Evolutionary conservation across 2,329 filamentous ascomycete species (phyloP), one percentile per base, ranked within the genome.

Genomic region (Ilyonectria sp.): DNA sequence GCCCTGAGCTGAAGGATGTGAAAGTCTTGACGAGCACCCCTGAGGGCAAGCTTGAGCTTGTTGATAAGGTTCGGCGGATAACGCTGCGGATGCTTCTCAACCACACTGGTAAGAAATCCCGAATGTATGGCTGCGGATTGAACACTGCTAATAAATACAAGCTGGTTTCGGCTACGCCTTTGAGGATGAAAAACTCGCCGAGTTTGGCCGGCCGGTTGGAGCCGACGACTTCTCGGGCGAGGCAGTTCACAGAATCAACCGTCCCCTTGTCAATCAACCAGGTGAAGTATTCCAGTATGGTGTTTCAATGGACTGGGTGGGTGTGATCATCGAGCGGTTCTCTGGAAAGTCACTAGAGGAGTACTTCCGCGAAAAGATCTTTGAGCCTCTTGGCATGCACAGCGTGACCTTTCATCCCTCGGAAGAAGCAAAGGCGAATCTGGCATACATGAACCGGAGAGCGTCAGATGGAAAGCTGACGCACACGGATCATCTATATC

Each of bases 231-330:
- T 67, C 35, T 63, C 60, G 2, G 60, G 55, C 1, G 49, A 59
- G 29, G 6, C 3, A 11, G 44, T 26, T 1, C 23, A 65, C 11
- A 31, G 11, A 15, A 6, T 26, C 2, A 55, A 21, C 11, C 31
- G 33, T 1, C 61, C 62, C 1, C 66, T 68, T 6, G 53, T 65
- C 3, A 61, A 69, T 15, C 63, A 69, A 23, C 67, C 67, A 13
- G 60, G 67, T 4, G 63, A 60, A 15, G 50, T 4, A n/a, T 69
- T 63, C n/a, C 63, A 67, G 21, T 69, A 69, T 50, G 63, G 67
- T 8, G 64, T 21, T 10, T 63, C 59, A 3, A 60, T 69, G 55
- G 67, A 69, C 19, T 67, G 67, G 67, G 67, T 64, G 4, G 67
- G 67, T 2, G 7, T 67, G 1, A 33, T 69, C 4, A 63, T 69